phyloP scores from a whole-genome alignment of 2,329 filamentous ascomycete genomes.

The Exophiala bonariae region DNA sequence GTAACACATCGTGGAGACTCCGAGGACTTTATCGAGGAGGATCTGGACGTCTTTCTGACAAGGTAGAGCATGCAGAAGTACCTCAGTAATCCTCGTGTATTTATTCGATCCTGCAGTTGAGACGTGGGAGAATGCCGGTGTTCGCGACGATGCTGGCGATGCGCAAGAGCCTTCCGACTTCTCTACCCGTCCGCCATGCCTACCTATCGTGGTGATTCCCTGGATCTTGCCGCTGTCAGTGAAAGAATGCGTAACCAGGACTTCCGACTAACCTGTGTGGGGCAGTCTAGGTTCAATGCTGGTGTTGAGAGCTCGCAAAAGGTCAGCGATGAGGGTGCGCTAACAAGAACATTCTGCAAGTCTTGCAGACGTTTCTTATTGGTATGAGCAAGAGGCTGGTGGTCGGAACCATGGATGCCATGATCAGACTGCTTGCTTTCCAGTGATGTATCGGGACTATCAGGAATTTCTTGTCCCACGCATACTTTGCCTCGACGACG shows the following conservation, averaged over 20 bases:
- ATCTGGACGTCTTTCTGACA: constrained; percentile 37
- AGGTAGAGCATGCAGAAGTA: constrained; percentile 42
- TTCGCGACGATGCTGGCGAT: background rate
- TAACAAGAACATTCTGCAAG: too few species aligned
- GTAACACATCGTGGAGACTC: constrained; percentile 36
- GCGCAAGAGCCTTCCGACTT: background rate
- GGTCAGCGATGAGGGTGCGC: too few species aligned
- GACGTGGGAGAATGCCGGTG: background rate
- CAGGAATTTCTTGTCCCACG: constrained; percentile 25
- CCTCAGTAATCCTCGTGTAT: background rate
- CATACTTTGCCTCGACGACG: constrained; percentile 40
- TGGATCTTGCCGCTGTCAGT: background rate
- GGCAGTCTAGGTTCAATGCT: too few species aligned
- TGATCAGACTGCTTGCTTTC: too few species aligned
- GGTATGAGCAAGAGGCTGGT: too few species aligned
- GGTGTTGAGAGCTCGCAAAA: too few species aligned
- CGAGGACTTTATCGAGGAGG: constrained; percentile 36
- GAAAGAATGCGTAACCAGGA: background rate
- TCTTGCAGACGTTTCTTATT: too few species aligned
- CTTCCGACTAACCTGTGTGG: too few species aligned
- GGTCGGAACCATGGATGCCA: too few species aligned
- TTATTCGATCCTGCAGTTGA: constrained; percentile 4
- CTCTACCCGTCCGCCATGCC: background rate
- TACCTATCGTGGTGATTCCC: background rate
- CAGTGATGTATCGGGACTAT: too few species aligned